Evolutionary conservation across 2,329 filamentous ascomycete species (phyloP), one percentile per base, ranked within the genome.

Genomic region (Botrytis aclada): DNA sequence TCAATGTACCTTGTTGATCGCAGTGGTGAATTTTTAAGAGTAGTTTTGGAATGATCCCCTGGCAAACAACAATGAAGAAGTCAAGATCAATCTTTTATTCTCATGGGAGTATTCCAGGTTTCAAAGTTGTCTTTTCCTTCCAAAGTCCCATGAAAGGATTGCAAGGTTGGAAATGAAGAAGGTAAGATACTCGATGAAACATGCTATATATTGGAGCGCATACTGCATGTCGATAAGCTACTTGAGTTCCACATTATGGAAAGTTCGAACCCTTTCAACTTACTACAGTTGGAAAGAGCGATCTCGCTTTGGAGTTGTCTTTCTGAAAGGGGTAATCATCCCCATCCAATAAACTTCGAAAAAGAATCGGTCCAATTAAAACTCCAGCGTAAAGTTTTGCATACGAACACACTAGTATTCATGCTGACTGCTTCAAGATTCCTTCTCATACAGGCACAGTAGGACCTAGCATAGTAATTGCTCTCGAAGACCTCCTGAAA

Each of bases 271-370:
- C 3, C 16, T 56, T 37, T 16, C 18, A 41, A 32, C 47, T 56
- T 41, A 37, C 65, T 69, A 14, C 29, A 56, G 37, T 56, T 41
- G 65, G 65, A 56, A 69, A 58, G 65, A n/a, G 39, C 34, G 1
- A 69, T n/a, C 65, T 56, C n/a, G 34, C n/a, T 41, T 69, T 56
- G 47, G 65, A 25, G 65, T 69, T 43, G 47, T 69, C 37, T 25
- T 69, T 56, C 34, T 47, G 14, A 69, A 69, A 69, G 47, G 47
- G 47, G 65, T 4, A 56, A 41, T 37, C 34, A 41, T 54, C 47
- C 22, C 20, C n/a, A 7, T 41, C 34, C 25, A 56, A 56, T 41
- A 18, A 39, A 51, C 25, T 29, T 54, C 14, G 37, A 16, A n/a
- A 29, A 39, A 7, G 34, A 5, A 56, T 51, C 5, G 16, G 22